These are phyloP conservation scores for Hypocreales sp. DNA, from an alignment of 2,329 filamentous ascomycete species.

Conservation along the genomic window DNA sequence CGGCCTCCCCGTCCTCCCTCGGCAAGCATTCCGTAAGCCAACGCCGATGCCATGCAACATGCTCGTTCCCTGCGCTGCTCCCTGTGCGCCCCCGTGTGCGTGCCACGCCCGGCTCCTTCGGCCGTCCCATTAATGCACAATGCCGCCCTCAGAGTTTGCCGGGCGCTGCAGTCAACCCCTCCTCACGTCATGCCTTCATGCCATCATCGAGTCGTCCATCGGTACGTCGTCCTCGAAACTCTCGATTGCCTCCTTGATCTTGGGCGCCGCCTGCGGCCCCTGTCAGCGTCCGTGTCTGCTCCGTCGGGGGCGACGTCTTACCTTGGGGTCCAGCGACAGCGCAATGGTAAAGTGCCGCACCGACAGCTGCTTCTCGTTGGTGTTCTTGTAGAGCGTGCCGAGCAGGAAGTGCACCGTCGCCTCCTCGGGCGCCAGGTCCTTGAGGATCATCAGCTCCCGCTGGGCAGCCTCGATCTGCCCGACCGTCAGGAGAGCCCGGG, in stretches of 20 bases:
- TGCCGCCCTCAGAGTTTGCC: no score
- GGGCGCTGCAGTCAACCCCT: no score
- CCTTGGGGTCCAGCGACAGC: slow-evolving; percentile 91
- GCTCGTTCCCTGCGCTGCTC: no score
- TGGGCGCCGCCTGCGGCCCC: slow-evolving; percentile 56
- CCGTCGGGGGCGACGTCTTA: slow-evolving; percentile 22
- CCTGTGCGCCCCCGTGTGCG: no score
- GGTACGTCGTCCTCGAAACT: slow-evolving; percentile 68
- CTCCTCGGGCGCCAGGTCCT: slow-evolving; percentile 84
- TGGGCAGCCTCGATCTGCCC: slow-evolving; percentile 57
- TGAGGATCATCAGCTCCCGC: slow-evolving; percentile 71
- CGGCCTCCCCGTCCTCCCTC: background rate
- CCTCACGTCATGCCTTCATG: slow-evolving; percentile 27
- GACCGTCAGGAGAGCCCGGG: slow-evolving; percentile 68
- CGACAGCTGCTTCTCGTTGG: slow-evolving; percentile 62
- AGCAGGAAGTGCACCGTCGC: slow-evolving; percentile 92
- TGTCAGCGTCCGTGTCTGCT: slow-evolving; percentile 1
- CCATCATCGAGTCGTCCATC: slow-evolving; percentile 51
- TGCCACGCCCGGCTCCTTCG: no score
- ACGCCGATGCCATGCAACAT: slow-evolving; percentile 21
- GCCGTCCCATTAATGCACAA: no score
- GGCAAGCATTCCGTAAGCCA: slow-evolving; percentile 1
- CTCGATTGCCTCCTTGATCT: slow-evolving; percentile 96
- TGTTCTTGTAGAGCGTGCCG: slow-evolving; percentile 63
- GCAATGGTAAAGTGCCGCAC: slow-evolving; percentile 91